phyloP scores from a whole-genome alignment of 2,329 filamentous ascomycete species.

The Claviceps sp. region DNA sequence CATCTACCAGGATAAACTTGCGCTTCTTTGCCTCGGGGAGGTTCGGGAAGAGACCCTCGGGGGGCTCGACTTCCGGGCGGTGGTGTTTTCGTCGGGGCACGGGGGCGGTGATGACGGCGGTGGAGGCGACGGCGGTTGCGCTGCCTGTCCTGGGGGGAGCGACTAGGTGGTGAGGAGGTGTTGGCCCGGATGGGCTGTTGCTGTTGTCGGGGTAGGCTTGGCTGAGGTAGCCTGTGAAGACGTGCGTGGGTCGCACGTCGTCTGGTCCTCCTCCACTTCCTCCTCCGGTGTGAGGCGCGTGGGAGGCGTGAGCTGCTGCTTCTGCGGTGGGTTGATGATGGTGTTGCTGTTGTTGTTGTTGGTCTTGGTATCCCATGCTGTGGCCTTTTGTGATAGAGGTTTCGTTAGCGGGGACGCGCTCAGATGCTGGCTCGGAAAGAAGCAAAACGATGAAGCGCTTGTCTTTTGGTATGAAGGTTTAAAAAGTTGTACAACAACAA shows the following conservation, averaged over 20 bases:
- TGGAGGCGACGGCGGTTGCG: too few species aligned
- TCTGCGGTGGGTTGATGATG: too few species aligned
- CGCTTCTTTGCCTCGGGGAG: conserved; percentile 82
- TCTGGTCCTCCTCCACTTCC: conserved; percentile 33
- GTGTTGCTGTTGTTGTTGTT: too few species aligned
- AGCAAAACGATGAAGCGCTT: too few species aligned
- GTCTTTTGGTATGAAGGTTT: too few species aligned
- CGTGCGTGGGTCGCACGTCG: conserved; percentile 61
- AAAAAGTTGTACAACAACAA: too few species aligned
- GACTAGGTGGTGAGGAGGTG: conserved; percentile 34
- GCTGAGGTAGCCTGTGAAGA: conserved; percentile 55
- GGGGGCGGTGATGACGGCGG: too few species aligned
- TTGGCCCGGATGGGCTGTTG: conserved; percentile 35
- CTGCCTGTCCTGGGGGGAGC: too few species aligned
- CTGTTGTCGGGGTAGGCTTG: conserved; percentile 41
- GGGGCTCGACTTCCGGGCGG: conserved; percentile 40
- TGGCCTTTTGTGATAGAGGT: conserved; percentile 12
- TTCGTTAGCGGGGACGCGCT: too few species aligned
- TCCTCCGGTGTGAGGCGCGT: too few species aligned
- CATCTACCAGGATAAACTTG: conserved; percentile 94
- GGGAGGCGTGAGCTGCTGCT: too few species aligned
- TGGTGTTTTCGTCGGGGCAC: conserved; percentile 21
- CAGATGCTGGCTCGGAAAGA: too few species aligned
- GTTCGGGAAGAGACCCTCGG: conserved; percentile 69
- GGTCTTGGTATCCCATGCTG: conserved; percentile 17